These are phyloP conservation scores for Amorphotheca resinae DNA, from an alignment of 495 filamentous ascomycete species.

Conservation along the genomic window DNA sequence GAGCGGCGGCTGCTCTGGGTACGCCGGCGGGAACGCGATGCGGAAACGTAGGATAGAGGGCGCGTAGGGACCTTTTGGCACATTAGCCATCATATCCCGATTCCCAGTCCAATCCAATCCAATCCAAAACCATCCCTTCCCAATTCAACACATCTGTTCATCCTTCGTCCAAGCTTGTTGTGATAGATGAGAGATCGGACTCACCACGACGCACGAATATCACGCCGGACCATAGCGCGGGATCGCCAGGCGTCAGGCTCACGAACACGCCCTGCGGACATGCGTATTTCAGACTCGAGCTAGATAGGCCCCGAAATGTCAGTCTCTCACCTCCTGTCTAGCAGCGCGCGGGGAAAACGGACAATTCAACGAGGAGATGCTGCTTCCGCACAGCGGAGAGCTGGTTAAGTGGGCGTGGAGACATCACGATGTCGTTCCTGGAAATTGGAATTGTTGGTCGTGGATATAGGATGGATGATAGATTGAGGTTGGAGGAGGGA, in stretches of 20 bases:
- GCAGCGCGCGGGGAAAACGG: no score
- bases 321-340: no score
- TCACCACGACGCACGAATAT: constrained; percentile 79
- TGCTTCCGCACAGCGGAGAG: constrained; percentile 34
- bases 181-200: constrained; percentile 3
- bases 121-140: no score
- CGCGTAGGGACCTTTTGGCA: constrained; percentile 63
- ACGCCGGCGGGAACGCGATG: constrained; percentile 70
- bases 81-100: not conserved
- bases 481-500: no score
- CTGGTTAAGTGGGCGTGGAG: constrained; percentile 7
- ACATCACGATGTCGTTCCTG: constrained; percentile 8
- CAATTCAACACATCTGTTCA: no score
- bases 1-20: constrained; percentile 67
- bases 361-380: constrained; percentile 71
- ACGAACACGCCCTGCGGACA: constrained; percentile 79
- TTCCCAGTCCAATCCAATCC: not conserved
- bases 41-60: constrained; percentile 81
- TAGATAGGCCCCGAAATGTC: no score
- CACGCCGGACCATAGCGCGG: constrained; percentile 74
- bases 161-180: not conserved
- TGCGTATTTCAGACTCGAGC: constrained; percentile 67
- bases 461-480: no score
- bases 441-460: no score
- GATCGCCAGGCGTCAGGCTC: constrained; percentile 68